Evolutionary conservation across 441 rosid species (phyloP).

Genomic region (Populus hybrid): DNA sequence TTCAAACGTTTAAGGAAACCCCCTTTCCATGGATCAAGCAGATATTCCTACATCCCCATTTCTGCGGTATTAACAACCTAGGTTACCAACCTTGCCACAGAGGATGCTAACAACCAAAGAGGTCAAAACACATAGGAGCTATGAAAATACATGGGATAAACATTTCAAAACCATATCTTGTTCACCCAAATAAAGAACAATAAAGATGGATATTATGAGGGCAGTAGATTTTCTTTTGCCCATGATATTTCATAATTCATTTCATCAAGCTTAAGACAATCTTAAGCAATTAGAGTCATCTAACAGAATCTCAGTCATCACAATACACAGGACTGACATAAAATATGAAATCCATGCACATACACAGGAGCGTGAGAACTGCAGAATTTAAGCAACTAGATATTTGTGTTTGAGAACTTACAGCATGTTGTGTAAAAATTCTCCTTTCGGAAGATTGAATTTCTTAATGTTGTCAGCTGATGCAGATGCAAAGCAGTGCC

Average conservation of each 20-base stretch:
- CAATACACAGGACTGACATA: background rate
- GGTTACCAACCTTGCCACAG: background rate
- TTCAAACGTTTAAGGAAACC: background rate
- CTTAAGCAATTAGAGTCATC: background rate
- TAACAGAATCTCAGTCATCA: background rate
- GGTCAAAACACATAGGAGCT: background rate
- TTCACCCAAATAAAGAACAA: background rate
- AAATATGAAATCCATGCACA: background rate
- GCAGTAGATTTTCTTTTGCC: background rate
- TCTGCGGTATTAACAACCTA: background rate
- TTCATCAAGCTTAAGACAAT: background rate
- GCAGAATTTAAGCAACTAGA: background rate
- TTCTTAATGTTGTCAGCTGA: constrained; percentile 97
- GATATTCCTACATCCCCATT: background rate
- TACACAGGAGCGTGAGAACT: background rate
- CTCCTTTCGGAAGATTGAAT: constrained; percentile 85
- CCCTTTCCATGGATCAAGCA: background rate
- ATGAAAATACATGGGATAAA: background rate
- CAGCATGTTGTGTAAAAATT: constrained; percentile 97
- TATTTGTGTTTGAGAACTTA: constrained; percentile 36
- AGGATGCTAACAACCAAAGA: background rate
- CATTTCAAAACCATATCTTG: background rate
- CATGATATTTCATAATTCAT: background rate
- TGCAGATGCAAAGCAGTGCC: constrained; percentile 89
- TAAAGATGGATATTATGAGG: background rate